Percentiles rank a stretch among this genome's conserved stretches.
phyloP scores from a whole-genome alignment of 169 alveolate genomes.

The Plasmodium ovale region DNA sequence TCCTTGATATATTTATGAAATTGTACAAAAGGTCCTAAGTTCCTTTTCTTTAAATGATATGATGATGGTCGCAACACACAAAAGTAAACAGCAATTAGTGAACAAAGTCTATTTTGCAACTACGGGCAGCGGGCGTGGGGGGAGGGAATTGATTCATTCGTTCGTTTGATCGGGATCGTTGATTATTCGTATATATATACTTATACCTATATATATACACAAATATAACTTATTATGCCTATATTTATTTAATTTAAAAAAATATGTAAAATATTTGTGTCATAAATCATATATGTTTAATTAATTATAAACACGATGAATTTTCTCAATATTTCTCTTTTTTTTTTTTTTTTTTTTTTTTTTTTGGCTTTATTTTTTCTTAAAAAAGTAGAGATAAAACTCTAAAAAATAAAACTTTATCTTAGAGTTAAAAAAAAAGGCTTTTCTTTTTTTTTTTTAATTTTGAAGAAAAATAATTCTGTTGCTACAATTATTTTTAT shows the following conservation, averaged over 20 bases:
- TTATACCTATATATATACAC: too few species aligned
- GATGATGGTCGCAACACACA: not conserved
- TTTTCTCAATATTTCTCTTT: not conserved
- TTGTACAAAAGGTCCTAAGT: not conserved
- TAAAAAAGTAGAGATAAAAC: too few species aligned
- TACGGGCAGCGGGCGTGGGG: not conserved
- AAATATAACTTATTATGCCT: not conserved
- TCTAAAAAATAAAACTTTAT: too few species aligned
- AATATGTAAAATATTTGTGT: too few species aligned
- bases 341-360: too few species aligned
- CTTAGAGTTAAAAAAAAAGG: too few species aligned
- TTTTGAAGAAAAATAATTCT: too few species aligned
- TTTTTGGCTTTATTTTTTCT: not conserved
- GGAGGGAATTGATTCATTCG: not conserved
- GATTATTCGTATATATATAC: too few species aligned
- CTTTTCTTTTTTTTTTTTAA: too few species aligned
- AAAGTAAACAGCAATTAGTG: not conserved
- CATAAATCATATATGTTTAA: not conserved
- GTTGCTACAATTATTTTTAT: too few species aligned
- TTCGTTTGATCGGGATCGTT: too few species aligned
- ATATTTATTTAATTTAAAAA: conserved; percentile 7
- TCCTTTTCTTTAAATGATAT: not conserved
- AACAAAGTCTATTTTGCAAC: not conserved
- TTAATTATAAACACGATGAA: too few species aligned
- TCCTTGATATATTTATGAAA: not conserved